These are phyloP conservation scores for Penicillium salamii DNA, from an alignment of 495 filamentous ascomycete species.

Conservation along the genomic window DNA sequence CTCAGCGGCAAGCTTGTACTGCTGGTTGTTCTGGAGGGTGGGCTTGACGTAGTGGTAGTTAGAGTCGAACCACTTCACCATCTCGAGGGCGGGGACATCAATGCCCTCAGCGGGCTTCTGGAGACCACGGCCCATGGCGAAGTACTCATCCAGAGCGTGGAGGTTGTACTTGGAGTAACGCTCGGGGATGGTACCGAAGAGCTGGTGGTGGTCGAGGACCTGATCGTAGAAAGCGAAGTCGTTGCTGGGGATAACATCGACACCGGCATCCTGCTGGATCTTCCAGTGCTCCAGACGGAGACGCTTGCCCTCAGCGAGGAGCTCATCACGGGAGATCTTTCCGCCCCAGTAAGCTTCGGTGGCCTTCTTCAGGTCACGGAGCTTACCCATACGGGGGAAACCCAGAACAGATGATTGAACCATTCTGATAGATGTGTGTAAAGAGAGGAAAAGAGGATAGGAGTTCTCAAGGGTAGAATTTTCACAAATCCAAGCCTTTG, in stretches of 20 bases:
- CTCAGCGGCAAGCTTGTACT: conserved; percentile 79
- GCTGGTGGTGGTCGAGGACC: conserved; percentile 96
- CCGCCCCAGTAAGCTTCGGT: conserved; percentile 96
- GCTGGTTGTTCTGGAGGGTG: conserved; percentile 91
- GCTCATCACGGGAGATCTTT: conserved; percentile 84
- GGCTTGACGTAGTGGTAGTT: conserved; percentile 99
- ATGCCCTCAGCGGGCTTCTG: conserved; percentile 66
- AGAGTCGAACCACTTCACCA: conserved; percentile 99
- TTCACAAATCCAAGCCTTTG: conserved; percentile 25
- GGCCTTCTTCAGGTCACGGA: conserved; percentile 99
- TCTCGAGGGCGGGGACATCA: conserved; percentile 93
- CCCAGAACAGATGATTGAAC: conserved; percentile 79
- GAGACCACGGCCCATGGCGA: conserved; percentile 98
- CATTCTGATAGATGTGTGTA: conserved; percentile 58
- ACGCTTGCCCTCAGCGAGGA: conserved; percentile 91
- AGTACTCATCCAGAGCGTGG: conserved; percentile 89
- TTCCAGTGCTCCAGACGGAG: conserved; percentile 97
- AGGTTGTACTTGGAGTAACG: conserved; percentile 85
- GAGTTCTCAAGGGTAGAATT: conserved; percentile 17
- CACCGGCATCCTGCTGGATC: conserved; percentile 96
- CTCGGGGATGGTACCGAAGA: conserved; percentile 91
- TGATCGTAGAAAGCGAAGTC: conserved; percentile 99
- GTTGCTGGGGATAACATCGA: conserved; percentile 96
- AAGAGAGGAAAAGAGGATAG: conserved; percentile 17
- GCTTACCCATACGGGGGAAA: conserved; percentile 93